Percentiles rank a stretch among this genome's conserved stretches.
These are phyloP conservation scores for Casuarina cunninghamiana DNA, from an alignment of 306 rosid genomes.

Conservation along the genomic window DNA sequence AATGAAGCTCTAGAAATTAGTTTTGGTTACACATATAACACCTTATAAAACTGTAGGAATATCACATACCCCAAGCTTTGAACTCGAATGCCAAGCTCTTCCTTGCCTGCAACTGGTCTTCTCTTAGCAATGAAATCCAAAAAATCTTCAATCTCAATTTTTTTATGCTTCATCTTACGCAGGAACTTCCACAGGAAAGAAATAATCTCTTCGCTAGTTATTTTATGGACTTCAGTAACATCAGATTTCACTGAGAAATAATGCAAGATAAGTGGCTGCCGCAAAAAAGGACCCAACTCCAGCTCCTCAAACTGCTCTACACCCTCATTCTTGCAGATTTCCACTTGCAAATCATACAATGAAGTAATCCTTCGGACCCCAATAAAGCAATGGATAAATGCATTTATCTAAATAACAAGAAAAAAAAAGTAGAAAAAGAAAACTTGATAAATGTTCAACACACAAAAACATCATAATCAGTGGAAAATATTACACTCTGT, in stretches of 20 bases:
- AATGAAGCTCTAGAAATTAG: background rate
- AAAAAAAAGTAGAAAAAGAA: conserved; percentile 20
- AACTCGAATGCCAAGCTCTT: conserved; percentile 75
- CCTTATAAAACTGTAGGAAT: conserved; percentile 10
- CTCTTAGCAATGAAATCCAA: conserved; percentile 69
- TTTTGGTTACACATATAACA: background rate
- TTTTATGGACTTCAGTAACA: conserved; percentile 54
- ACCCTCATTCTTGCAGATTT: conserved; percentile 72
- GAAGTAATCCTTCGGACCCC: conserved; percentile 72
- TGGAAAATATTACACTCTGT: background rate
- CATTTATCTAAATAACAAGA: conserved; percentile 66
- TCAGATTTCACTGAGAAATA: conserved; percentile 58
- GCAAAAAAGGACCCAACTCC: conserved; percentile 81
- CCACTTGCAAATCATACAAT: conserved; percentile 73
- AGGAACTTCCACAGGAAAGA: conserved; percentile 42
- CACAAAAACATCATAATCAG: background rate
- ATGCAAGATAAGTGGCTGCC: conserved; percentile 72
- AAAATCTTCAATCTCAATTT: conserved; percentile 53
- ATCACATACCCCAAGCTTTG: conserved; percentile 73
- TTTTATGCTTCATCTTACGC: conserved; percentile 23
- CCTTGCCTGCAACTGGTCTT: conserved; percentile 51
- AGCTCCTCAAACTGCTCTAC: conserved; percentile 66
- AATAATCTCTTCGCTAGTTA: conserved; percentile 59
- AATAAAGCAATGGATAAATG: conserved; percentile 87
- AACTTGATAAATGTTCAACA: background rate